These are phyloP conservation scores for Phyllosticta citriasiana DNA, from an alignment of 2,329 filamentous ascomycete species.

Conservation along the genomic window DNA sequence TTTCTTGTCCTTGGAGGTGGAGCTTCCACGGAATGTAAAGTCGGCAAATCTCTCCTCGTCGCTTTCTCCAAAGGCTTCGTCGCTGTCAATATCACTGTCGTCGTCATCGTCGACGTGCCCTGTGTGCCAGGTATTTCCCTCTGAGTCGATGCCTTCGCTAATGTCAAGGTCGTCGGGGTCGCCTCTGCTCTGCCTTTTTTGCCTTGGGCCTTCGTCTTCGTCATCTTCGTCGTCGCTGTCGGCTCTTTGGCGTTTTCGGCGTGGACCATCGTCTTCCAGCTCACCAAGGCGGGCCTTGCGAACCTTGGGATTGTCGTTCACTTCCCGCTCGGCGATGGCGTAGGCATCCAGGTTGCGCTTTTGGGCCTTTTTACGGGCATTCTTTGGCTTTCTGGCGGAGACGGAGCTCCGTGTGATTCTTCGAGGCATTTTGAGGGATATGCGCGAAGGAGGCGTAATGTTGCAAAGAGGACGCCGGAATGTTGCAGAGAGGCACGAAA, in stretches of 20 bases:
- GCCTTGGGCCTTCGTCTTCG: slow-evolving; percentile 28
- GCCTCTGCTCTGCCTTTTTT: slow-evolving; percentile 22
- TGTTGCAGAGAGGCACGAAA: background rate
- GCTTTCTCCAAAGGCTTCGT: slow-evolving; percentile 80
- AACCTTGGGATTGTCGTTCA: slow-evolving; percentile 43
- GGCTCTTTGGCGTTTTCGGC: slow-evolving; percentile 32
- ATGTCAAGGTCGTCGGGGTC: slow-evolving; percentile 36
- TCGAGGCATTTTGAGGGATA: slow-evolving; percentile 31
- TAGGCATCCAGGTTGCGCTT: slow-evolving; percentile 54
- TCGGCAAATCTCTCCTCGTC: slow-evolving; percentile 79
- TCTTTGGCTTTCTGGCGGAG: slow-evolving; percentile 22
- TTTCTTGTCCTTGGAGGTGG: slow-evolving; percentile 41
- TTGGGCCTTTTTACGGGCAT: slow-evolving; percentile 23
- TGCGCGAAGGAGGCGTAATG: background rate
- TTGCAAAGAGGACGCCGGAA: background rate
- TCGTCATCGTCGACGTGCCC: slow-evolving; percentile 59
- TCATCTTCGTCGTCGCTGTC: slow-evolving; percentile 41
- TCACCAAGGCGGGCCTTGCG: slow-evolving; percentile 50
- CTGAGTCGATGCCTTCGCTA: slow-evolving; percentile 72
- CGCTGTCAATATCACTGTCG: slow-evolving; percentile 60
- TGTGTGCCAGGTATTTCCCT: slow-evolving; percentile 76
- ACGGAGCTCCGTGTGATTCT: slow-evolving; percentile 33
- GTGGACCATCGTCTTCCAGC: slow-evolving; percentile 32
- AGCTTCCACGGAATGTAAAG: slow-evolving; percentile 57
- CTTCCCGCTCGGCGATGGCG: slow-evolving; percentile 51